Evolutionary conservation across 208 protist genomes (phyloP), one percentile per base, ranked within the genome.

Genomic region (Acanthamoeba polyphaga): DNA sequence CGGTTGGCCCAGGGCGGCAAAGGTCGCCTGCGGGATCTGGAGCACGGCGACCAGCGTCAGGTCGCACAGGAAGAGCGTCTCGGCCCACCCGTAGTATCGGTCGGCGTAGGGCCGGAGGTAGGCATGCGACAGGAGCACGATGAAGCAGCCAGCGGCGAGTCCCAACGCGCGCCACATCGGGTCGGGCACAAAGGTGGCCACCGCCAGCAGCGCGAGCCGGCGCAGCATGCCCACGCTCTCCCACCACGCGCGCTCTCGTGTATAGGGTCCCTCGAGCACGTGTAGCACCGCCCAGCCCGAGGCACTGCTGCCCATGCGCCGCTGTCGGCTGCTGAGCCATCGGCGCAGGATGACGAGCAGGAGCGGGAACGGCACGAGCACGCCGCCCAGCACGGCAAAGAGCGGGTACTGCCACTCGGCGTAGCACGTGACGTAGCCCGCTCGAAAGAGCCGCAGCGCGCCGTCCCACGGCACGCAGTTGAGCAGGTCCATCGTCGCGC

Each of bases 191-290:
- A 78, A 78, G 70, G 70, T 78, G 34, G 70, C 70, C 6, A 78
- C 34, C 3, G 70, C 70, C 27, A 78, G 70, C n/a, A 78, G 70
- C n/a, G 34, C 70, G 8, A 78, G 70, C 70, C 70, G 0, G 0
- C 70, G 34, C 70, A 78, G 70, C 70, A 78, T 78, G 70, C 70
- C 70, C 32, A 78, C 70, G 70, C 70, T 78, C 70, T 78, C 70
- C 70, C 70, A 78, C 70, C 70, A 78, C 6, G 34, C 49, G 13
- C 70, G 70, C 0, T 34, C 70, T 3, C 34, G 70, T 0, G 34
- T 17, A 7, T 78, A 78, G 8, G 70, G 70, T 0, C 70, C 70
- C 1, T 78, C 34, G 34, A 78, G 70, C 70, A 78, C 34, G 34
- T 46, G 70, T 1, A 78, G 70, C 32, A 78, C 34, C 3, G 70